Evolutionary conservation across 768 basidiomycete genomes (phyloP), one percentile per base, ranked within the genome.

Genomic region (Tulasnella sp.): DNA sequence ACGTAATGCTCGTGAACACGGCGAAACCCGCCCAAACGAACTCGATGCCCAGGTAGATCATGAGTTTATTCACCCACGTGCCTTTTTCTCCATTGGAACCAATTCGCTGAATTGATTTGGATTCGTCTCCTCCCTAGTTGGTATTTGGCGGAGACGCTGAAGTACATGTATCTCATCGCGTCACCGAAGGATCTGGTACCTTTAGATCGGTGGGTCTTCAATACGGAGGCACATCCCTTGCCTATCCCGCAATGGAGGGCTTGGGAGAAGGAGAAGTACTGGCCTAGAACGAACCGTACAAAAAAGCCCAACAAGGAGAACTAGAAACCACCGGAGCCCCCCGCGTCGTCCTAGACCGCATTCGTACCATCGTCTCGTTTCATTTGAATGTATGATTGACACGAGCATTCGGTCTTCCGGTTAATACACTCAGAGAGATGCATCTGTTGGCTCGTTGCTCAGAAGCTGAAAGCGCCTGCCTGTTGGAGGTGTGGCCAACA

Each of bases 191-290:
- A 88, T 63, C 75, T 76, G 2, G 63, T 87, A 38, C 72, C 74
- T 30, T 68, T 77, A 23, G 73, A 77, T 65, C 65, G 71, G 58
- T 77, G 69, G 67, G 74, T 77, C 34, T 77, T 78, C 69, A 77
- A 76, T 66, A 79, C 77, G 15, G 77, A 78, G 70, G 89, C 87
- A 3, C 89, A 90, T 68, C 85, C 88, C 10, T 73, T 89, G 17
- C 86, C 85, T 8, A 75, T 86, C 30, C 84, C 87, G 65, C 65
- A 74, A 49, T 86, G 83, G 85, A 42, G 54, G 23, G 41, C 41
- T 27, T 56, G 54, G 54, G 54, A 56, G 43, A 42, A 45, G 41
- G 42, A 56, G 42, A 34, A 41, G 43, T 56, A 56, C 26, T 34
- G 54, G 54, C 38, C 44, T 27, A 21, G 15, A 41, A 43, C 34